Percentiles rank a stretch among this genome's conserved stretches.
phyloP scores from a whole-genome alignment of 2,329 filamentous ascomycete genomes.

The Proliferodiscus dingleyae region DNA sequence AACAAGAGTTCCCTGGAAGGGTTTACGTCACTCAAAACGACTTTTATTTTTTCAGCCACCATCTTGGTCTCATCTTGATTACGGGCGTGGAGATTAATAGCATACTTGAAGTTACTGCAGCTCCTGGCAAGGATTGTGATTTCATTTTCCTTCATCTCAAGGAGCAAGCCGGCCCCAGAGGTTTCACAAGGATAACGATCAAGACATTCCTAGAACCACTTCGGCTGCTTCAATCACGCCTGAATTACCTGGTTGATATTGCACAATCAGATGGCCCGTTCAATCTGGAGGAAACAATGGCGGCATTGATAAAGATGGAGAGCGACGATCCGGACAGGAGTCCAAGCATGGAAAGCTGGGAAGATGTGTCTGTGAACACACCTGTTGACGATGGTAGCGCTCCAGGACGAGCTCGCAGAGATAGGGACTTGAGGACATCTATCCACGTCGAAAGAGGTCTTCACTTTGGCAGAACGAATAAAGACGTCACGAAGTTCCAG shows the following conservation, averaged over 20 bases:
- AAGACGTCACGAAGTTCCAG: conserved; percentile 59
- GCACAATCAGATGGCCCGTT: conserved; percentile 67
- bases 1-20: conserved; percentile 74
- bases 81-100: conserved; percentile 68
- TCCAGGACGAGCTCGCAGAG: conserved; percentile 35
- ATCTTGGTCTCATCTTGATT: conserved; percentile 83
- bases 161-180: conserved; percentile 20
- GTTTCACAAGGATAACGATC: conserved; percentile 61
- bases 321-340: conserved; percentile 53
- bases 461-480: conserved; percentile 36
- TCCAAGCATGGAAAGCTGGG: conserved; percentile 84
- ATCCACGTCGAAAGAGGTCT: conserved; percentile 60
- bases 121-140: conserved; percentile 86
- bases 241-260: conserved; percentile 82
- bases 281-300: conserved; percentile 64
- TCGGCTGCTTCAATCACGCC: conserved; percentile 70
- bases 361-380: conserved; percentile 63
- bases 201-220: conserved; percentile 92
- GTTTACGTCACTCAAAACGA: conserved; percentile 83
- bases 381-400: conserved; percentile 55
- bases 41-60: conserved; percentile 95
- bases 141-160: conserved; percentile 78
- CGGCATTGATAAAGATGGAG: conserved; percentile 71
- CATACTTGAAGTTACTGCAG: conserved; percentile 84
- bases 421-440: conserved; percentile 49